A percentile compares a stretch with the other conserved stretches of the same genome.
These are phyloP conservation scores for Clarireedia monteithiana DNA, from an alignment of 2,329 filamentous ascomycete genomes.

Conservation along the genomic window DNA sequence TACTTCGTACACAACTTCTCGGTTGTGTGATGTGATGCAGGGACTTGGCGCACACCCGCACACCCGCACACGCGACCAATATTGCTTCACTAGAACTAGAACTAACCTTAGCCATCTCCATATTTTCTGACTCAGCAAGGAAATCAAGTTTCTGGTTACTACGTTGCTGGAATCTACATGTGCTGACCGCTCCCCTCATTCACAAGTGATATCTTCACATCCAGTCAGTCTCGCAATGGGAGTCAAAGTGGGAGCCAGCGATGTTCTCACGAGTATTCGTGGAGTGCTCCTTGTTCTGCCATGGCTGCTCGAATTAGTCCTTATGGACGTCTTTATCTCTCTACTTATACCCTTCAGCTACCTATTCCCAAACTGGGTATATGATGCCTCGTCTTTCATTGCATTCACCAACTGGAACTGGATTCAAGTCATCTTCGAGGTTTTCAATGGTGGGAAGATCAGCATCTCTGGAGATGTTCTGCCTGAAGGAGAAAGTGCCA, in stretches of 20 bases:
- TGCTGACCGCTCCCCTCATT: neutral
- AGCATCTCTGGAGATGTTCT: conserved; percentile 44
- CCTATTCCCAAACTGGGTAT: conserved; percentile 42
- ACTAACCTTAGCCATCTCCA: neutral
- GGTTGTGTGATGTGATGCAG: too few relatives aligned
- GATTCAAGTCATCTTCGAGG: conserved; percentile 50
- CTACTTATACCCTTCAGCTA: conserved; percentile 40
- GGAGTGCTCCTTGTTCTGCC: conserved; percentile 38
- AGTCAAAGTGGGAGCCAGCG: neutral
- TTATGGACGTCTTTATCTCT: conserved; percentile 44
- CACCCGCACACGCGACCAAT: too few relatives aligned
- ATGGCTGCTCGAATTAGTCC: conserved; percentile 45
- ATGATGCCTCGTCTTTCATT: conserved; percentile 46
- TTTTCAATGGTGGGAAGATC: conserved; percentile 45
- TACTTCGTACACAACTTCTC: too few relatives aligned
- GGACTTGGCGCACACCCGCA: too few relatives aligned
- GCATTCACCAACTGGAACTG: conserved; percentile 48
- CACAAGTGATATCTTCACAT: neutral
- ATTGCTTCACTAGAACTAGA: neutral
- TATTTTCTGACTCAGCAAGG: conserved; percentile 7
- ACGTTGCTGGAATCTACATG: neutral
- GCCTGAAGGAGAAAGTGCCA: conserved; percentile 47
- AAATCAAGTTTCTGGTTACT: neutral
- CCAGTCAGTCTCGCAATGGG: neutral
- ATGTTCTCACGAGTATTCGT: conserved; percentile 31